Conservation (phyloP, 139 green algal species). For the Chlamydomonas sphaeroides region DNA sequence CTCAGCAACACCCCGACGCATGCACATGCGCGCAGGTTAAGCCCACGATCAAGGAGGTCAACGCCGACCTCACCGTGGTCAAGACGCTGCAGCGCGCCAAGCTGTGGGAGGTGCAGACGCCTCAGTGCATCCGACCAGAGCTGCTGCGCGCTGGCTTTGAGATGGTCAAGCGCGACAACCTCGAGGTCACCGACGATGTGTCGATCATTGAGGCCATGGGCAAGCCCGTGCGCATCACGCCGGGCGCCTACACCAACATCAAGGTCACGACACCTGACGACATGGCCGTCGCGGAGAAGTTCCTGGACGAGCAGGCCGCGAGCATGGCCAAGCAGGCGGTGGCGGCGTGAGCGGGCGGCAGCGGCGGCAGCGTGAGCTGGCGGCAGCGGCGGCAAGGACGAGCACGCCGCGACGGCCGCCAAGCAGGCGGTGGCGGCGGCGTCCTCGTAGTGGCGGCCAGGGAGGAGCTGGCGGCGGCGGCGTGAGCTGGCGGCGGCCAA, state of each 20-base stretch:
- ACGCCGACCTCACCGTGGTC: conserved; percentile 73
- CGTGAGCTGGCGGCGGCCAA: no score
- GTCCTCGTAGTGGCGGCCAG: no score
- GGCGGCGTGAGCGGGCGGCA: not conserved
- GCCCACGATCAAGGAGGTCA: conserved; percentile 96
- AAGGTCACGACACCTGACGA: conserved; percentile 94
- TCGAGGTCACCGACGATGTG: conserved; percentile 98
- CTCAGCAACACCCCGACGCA: no score
- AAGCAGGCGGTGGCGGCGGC: no score
- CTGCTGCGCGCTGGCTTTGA: conserved; percentile 90
- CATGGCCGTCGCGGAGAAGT: conserved; percentile 85
- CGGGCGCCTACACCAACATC: conserved; percentile 96
- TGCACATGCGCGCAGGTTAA: no score
- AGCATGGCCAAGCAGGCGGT: not conserved
- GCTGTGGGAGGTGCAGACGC: conserved; percentile 99
- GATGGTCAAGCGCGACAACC: conserved; percentile 72
- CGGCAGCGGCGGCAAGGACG: no score
- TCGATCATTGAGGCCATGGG: conserved; percentile 97
- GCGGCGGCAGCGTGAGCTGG: no score
- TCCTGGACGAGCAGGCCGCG: conserved; percentile 67
- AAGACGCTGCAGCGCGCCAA: conserved; percentile 87
- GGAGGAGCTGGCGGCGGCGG: no score
- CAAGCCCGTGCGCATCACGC: conserved; percentile 91
- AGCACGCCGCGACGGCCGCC: no score
- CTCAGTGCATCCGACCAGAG: conserved; percentile 86